These are phyloP conservation scores for Hymenoscyphus infarciens DNA, from an alignment of 2,329 filamentous ascomycete species.

Conservation along the genomic window DNA sequence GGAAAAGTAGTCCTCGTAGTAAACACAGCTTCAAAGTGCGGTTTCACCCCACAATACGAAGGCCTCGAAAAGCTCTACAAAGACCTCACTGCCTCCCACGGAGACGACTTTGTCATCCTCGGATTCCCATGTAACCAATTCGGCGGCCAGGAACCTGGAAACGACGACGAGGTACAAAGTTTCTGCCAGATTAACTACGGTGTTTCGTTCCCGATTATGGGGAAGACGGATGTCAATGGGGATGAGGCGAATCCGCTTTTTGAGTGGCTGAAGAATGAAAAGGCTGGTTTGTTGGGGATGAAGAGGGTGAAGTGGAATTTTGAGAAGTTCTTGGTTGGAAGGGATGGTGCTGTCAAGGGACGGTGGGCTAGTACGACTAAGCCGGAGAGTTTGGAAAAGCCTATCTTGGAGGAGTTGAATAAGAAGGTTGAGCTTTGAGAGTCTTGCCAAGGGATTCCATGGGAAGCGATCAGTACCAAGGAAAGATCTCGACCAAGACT, in stretches of 20 bases:
- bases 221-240: constrained; percentile 94
- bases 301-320: constrained; percentile 99
- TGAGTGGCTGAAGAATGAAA: constrained; percentile 69
- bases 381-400: constrained; percentile 73
- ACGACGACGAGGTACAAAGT: constrained; percentile 72
- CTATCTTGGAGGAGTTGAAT: constrained; percentile 64
- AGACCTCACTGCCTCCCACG: constrained; percentile 60
- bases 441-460: neutral
- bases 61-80: constrained; percentile 91
- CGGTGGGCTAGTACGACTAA: constrained; percentile 87
- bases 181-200: constrained; percentile 89
- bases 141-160: constrained; percentile 74
- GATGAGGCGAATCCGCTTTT: constrained; percentile 74
- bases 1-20: constrained; percentile 94
- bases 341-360: constrained; percentile 79
- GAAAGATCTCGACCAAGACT: no score
- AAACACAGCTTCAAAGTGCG: constrained; percentile 98
- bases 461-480: no score
- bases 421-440: constrained; percentile 10
- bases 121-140: constrained; percentile 99
- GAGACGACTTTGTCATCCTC: constrained; percentile 73
- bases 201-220: constrained; percentile 44
- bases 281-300: constrained; percentile 80
- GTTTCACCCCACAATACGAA: constrained; percentile 93
- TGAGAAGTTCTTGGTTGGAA: constrained; percentile 91